Evolutionary conservation across 2,329 filamentous ascomycete species (phyloP), one percentile per base, ranked within the genome.

Genomic region (Scedosporium dehoogii): DNA sequence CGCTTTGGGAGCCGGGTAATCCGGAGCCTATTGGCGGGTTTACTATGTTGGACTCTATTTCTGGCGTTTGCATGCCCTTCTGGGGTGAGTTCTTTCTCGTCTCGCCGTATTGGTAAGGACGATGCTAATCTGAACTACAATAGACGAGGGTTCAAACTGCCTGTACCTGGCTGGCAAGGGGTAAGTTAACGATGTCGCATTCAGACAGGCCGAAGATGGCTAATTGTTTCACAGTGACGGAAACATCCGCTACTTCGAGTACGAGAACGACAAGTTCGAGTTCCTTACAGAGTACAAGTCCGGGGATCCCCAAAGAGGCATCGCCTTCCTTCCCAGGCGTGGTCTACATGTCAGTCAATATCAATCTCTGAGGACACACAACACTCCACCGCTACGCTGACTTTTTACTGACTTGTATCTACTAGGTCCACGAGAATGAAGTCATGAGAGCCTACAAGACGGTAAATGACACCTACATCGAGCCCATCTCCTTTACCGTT

Each of bases 181-280:
- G 91, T 93, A 76, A 79, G 89, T 57, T 41, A 29, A 9, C 18
- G 4, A 16, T 25, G 12, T 7, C 4, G 27, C 27, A 14, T 42
- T 3, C 56, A 4, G 12, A 10, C 46, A 4, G 21, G 4, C 33
- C 33, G 42, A 14, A 3, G 12, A 27, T 66, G 21, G n/a, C 67
- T 71, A 65, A 72, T 63, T 68, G 42, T 69, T 67, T 23, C 33
- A 16, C 65, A 94, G 91, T 75, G 94, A 99, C 73, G 94, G 94
- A 71, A 99, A 99, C 77, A 99, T 99, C 72, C 92, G 94, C 66
- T 99, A 99, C 82, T 99, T 90, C 74, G 94, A 99, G 77, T 96
- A 96, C 72, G 90, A 96, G 73, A 96, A 97, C 77, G 93, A 97
- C 81, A 97, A 97, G 76, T 97, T 99, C 73, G 93, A 99, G 76